These are phyloP conservation scores for Clarireedia sp. DNA, from an alignment of 2,329 filamentous ascomycete species.

Conservation along the genomic window DNA sequence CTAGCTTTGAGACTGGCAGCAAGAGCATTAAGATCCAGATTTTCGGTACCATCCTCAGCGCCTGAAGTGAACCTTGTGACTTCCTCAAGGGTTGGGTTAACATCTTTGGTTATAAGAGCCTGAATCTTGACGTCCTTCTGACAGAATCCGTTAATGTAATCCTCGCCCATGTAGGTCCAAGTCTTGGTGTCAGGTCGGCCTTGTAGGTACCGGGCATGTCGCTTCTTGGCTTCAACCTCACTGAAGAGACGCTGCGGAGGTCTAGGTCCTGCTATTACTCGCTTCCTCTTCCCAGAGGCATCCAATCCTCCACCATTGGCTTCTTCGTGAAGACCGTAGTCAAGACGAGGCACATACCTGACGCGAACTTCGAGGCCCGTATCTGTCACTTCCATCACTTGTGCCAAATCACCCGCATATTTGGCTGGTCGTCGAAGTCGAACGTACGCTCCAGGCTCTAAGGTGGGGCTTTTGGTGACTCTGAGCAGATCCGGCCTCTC, in stretches of 20 bases:
- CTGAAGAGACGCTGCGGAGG: constrained; percentile 89
- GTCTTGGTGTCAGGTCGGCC: constrained; percentile 46
- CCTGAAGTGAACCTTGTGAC: constrained; percentile 89
- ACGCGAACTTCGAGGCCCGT: constrained; percentile 86
- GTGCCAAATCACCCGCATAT: constrained; percentile 82
- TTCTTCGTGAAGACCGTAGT: constrained; percentile 87
- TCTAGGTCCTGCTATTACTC: constrained; percentile 54
- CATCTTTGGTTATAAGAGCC: constrained; percentile 74
- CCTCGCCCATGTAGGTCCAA: constrained; percentile 80
- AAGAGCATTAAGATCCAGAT: constrained; percentile 83
- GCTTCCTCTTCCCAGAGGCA: constrained; percentile 63
- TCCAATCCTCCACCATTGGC: constrained; percentile 33
- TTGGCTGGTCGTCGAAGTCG: constrained; percentile 72
- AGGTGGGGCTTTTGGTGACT: constrained; percentile 74
- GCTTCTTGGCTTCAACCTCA: constrained; percentile 85
- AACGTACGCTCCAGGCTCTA: constrained; percentile 87
- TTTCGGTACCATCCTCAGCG: constrained; percentile 85
- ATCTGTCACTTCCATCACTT: constrained; percentile 85
- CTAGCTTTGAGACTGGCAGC: constrained; percentile 84
- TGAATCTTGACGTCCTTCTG: constrained; percentile 92
- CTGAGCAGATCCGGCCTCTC: constrained; percentile 96
- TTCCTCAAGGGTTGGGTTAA: constrained; percentile 89
- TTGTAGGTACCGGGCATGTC: constrained; percentile 56
- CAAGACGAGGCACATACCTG: constrained; percentile 79
- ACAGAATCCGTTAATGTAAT: constrained; percentile 87